Evolutionary conservation across 495 filamentous ascomycete species (phyloP).

Genomic region (Hyphodiscus hymeniophilus): DNA sequence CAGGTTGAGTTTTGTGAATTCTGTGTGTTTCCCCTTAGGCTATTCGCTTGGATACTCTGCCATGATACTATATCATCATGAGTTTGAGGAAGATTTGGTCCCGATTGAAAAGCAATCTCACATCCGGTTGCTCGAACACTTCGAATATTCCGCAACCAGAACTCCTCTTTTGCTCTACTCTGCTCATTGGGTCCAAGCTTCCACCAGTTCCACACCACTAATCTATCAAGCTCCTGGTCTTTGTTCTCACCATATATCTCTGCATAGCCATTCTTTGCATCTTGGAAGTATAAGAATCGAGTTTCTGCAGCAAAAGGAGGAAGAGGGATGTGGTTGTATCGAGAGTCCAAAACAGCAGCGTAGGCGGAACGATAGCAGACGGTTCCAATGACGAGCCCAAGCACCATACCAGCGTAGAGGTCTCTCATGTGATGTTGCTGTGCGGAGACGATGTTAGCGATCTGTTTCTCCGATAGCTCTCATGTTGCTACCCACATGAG

Average conservation of each 20-base stretch:
- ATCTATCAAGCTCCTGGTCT: not conserved
- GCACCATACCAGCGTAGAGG: conserved; percentile 3
- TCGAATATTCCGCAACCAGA: not conserved
- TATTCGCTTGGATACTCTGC: too few species aligned
- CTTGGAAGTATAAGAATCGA: not conserved
- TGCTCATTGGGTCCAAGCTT: not conserved
- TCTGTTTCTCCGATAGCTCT: not conserved
- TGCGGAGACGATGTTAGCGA: not conserved
- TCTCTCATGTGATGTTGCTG: conserved; percentile 11
- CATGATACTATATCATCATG: too few species aligned
- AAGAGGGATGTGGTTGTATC: conserved; percentile 11
- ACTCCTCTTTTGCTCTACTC: not conserved
- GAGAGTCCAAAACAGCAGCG: conserved; percentile 9
- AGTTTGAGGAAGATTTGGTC: too few species aligned
- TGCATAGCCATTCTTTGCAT: not conserved
- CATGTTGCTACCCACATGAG: conserved; percentile 3
- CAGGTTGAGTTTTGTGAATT: too few species aligned
- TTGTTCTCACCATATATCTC: too few species aligned
- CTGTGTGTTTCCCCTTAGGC: too few species aligned
- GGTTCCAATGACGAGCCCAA: conserved; percentile 4
- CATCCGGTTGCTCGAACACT: not conserved
- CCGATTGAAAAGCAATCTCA: not conserved
- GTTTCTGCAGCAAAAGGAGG: not conserved
- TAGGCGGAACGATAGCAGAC: conserved; percentile 9
- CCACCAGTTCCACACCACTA: not conserved